phyloP scores from a whole-genome alignment of 2,329 filamentous ascomycete species.

The Trichoderma atrobrunneum region DNA sequence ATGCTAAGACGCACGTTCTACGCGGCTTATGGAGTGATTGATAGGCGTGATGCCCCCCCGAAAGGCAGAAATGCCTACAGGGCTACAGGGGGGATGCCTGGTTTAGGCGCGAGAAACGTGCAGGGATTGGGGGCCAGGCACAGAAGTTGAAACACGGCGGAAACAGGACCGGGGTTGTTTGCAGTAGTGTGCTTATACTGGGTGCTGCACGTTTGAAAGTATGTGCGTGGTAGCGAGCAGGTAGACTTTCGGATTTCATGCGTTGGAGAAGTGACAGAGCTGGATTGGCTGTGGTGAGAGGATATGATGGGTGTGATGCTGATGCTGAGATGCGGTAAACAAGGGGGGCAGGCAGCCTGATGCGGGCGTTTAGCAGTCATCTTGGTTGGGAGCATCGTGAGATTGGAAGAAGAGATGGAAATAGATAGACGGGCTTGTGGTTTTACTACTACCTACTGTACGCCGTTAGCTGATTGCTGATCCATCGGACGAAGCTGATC shows the following conservation, averaged over 20 bases:
- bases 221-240: background rate
- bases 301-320: background rate
- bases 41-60: background rate
- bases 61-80: background rate
- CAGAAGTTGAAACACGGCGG: conserved; percentile 2
- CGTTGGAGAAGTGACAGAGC: background rate
- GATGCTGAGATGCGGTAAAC: background rate
- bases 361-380: background rate
- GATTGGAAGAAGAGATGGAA: background rate
- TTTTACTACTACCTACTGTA: background rate
- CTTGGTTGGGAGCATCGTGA: background rate
- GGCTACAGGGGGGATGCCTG: background rate
- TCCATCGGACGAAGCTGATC: background rate
- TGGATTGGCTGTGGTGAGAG: background rate
- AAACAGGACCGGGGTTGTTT: background rate
- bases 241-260: background rate
- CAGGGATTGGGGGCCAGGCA: conserved; percentile 6
- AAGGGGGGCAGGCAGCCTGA: background rate
- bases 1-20: background rate
- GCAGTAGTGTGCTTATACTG: background rate
- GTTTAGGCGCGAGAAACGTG: background rate
- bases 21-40: background rate
- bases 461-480: background rate
- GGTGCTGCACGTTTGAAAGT: background rate
- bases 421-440: background rate